phyloP scores from a whole-genome alignment of 306 rosid species.

The Rubus parviflorus region DNA sequence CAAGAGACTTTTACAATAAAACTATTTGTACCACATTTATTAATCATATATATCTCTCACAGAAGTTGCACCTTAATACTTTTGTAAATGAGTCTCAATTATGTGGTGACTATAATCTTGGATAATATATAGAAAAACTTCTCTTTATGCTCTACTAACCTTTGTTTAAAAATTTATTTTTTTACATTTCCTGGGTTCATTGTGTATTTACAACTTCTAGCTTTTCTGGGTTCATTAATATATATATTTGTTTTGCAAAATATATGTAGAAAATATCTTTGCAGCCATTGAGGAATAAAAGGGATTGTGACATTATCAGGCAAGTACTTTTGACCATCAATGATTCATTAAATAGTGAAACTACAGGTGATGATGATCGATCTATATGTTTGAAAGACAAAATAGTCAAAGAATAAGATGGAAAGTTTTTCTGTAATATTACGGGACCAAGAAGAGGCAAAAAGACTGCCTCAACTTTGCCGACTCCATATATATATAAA shows the following conservation, averaged over 20 bases:
- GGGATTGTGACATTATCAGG: neutral
- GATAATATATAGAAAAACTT: neutral
- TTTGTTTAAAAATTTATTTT: too few species aligned
- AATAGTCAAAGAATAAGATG: neutral
- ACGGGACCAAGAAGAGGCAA: conserved; percentile 3
- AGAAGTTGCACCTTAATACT: neutral
- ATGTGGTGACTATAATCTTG: neutral
- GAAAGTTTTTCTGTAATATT: neutral
- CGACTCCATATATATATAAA: neutral
- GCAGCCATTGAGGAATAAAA: conserved; percentile 7
- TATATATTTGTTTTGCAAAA: neutral
- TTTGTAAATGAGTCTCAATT: neutral
- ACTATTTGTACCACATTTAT: neutral
- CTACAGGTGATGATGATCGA: neutral
- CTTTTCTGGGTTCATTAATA: neutral
- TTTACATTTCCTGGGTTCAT: neutral
- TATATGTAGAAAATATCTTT: neutral
- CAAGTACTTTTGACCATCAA: neutral
- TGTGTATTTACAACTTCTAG: neutral
- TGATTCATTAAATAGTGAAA: neutral
- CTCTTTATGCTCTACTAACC: too few species aligned
- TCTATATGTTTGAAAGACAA: neutral
- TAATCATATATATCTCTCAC: neutral
- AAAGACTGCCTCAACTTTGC: conserved; percentile 2
- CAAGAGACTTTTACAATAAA: conserved; percentile 32